phyloP scores from a whole-genome alignment of 768 basidiomycete species.

The Kwoniella sp. region DNA sequence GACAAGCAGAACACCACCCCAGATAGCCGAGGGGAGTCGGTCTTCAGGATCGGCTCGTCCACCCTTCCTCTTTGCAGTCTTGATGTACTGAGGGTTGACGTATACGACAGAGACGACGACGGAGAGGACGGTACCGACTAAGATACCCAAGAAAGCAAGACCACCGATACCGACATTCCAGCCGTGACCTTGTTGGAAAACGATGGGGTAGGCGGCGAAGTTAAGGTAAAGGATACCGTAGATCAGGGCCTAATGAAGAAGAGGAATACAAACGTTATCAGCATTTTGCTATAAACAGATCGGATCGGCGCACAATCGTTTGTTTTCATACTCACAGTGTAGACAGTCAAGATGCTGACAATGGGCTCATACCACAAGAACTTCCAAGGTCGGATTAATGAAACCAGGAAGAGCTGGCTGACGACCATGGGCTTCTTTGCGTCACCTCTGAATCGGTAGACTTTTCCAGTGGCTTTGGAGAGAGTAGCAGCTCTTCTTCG shows the following conservation, averaged over 20 bases:
- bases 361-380: slow-evolving; percentile 57
- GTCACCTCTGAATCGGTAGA: slow-evolving; percentile 53
- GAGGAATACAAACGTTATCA: too few relatives aligned
- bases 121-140: slow-evolving; percentile 50
- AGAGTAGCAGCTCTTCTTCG: slow-evolving; percentile 48
- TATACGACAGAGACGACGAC: slow-evolving; percentile 41
- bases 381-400: slow-evolving; percentile 54
- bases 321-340: slow-evolving; percentile 42
- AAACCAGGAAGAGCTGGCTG: slow-evolving; percentile 43
- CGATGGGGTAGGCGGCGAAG: slow-evolving; percentile 57
- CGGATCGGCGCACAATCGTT: too few relatives aligned
- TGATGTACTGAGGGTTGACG: slow-evolving; percentile 56
- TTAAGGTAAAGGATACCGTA: slow-evolving; percentile 51
- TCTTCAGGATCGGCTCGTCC: slow-evolving; percentile 57
- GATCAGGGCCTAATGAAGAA: slow-evolving; percentile 17
- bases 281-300: too few relatives aligned
- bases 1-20: slow-evolving; percentile 56
- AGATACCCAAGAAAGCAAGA: slow-evolving; percentile 56
- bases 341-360: slow-evolving; percentile 54
- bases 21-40: slow-evolving; percentile 55
- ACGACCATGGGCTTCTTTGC: slow-evolving; percentile 41
- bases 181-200: slow-evolving; percentile 56
- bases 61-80: slow-evolving; percentile 44
- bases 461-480: slow-evolving; percentile 48
- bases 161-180: slow-evolving; percentile 57